Evolutionary conservation across 2,329 filamentous ascomycete genomes (phyloP).

Genomic region (Alternaria ethzedia): DNA sequence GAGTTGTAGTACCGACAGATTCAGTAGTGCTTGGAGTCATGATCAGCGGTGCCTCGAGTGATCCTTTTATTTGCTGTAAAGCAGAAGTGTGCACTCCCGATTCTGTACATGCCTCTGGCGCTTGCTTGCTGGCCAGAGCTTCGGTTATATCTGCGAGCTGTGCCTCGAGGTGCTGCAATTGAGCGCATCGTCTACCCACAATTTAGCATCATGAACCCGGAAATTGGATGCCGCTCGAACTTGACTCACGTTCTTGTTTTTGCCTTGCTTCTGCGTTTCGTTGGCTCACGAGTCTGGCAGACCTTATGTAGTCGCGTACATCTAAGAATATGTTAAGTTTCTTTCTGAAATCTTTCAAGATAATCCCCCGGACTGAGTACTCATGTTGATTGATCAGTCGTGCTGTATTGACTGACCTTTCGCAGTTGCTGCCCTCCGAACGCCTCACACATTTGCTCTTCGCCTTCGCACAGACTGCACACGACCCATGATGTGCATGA

Average conservation of each 20-base stretch:
- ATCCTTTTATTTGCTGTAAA: accelerated
- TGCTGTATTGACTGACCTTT: neutral
- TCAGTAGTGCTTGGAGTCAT: neutral
- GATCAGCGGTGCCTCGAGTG: neutral
- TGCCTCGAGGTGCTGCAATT: neutral
- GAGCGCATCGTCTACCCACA: neutral
- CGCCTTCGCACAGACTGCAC: neutral
- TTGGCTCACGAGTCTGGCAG: neutral
- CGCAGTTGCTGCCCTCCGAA: neutral
- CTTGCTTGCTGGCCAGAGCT: neutral
- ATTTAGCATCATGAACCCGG: accelerated
- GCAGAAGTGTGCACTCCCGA: neutral
- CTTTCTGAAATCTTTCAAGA: neutral
- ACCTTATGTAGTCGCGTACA: neutral
- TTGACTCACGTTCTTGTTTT: neutral
- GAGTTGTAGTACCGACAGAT: neutral
- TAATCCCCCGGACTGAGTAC: no score
- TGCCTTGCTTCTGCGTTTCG: neutral
- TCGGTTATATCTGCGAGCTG: neutral
- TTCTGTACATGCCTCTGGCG: neutral
- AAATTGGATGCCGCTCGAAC: accelerated
- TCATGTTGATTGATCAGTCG: no score
- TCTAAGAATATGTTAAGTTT: neutral
- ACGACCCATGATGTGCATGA: neutral
- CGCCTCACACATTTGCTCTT: neutral